phyloP scores from a whole-genome alignment of 768 basidiomycete species.

The Lentinula sp. region DNA sequence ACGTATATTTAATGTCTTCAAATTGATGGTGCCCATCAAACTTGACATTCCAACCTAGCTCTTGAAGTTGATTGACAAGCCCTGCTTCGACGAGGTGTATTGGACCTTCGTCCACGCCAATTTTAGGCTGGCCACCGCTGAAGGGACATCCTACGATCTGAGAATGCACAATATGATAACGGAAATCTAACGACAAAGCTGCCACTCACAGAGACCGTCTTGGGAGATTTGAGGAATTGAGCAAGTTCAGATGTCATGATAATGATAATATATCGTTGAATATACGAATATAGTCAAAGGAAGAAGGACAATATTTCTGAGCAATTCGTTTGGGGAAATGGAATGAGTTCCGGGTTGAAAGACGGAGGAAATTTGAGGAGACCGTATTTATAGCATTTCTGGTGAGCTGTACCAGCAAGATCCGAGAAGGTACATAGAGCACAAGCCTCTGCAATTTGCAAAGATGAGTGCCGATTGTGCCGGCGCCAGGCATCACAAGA shows the following conservation, averaged over 20 bases:
- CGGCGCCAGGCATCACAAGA: no score
- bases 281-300: no score
- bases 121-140: slow-evolving; percentile 60
- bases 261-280: not conserved
- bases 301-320: no score
- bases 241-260: not conserved
- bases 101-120: slow-evolving; percentile 84
- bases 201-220: slow-evolving; percentile 70
- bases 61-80: slow-evolving; percentile 66
- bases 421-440: no score
- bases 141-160: slow-evolving; percentile 95
- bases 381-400: no score
- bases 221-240: slow-evolving; percentile 58
- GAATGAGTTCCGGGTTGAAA: no score
- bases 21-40: slow-evolving; percentile 92
- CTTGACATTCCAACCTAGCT: slow-evolving; percentile 82
- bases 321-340: no score
- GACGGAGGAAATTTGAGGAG: no score
- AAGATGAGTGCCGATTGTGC: no score
- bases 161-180: slow-evolving; percentile 4
- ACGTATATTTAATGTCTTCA: slow-evolving; percentile 45
- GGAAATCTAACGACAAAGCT: not conserved
- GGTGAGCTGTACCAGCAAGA: no score
- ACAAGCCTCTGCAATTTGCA: no score
- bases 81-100: slow-evolving; percentile 88